A percentile compares a stretch with the other conserved stretches of the same genome.
Evolutionary conservation across 78 protist species (phyloP).

Genomic region (Dictyostelium purpureum): DNA sequence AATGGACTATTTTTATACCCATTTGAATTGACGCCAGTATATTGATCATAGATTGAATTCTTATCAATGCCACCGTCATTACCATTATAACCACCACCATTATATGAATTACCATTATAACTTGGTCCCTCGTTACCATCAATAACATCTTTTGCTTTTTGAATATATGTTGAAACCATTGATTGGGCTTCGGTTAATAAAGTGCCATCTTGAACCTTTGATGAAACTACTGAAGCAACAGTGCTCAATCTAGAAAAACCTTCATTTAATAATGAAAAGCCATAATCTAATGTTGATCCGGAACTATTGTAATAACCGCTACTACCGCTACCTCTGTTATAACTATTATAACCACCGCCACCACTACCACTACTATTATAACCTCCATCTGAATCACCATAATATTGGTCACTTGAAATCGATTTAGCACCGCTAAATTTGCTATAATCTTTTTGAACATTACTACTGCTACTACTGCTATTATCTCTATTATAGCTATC

Average conservation of each 20-base stretch:
- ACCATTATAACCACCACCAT: background rate
- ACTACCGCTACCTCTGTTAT: background rate
- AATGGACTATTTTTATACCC: conserved; percentile 54
- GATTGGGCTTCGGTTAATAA: conserved; percentile 30
- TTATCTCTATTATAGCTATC: background rate
- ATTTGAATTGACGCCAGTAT: conserved; percentile 15
- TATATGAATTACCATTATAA: background rate
- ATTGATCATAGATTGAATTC: conserved; percentile 14
- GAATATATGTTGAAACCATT: conserved; percentile 33
- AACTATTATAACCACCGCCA: background rate
- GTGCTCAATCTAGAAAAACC: conserved; percentile 18
- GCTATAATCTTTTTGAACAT: background rate
- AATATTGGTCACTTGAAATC: conserved; percentile 45
- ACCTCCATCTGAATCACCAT: conserved; percentile 28
- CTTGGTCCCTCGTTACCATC: background rate
- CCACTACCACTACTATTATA: background rate
- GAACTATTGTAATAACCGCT: background rate
- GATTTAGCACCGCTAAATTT: conserved; percentile 64
- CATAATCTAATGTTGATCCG: conserved; percentile 48
- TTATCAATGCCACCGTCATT: background rate
- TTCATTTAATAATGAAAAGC: conserved; percentile 50
- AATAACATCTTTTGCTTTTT: conserved; percentile 54
- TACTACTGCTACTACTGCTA: background rate
- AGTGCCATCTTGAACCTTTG: conserved; percentile 71
- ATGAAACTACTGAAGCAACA: conserved; percentile 49